These are phyloP conservation scores for Vigna mungo DNA, from an alignment of 306 rosid genomes.

Conservation along the genomic window DNA sequence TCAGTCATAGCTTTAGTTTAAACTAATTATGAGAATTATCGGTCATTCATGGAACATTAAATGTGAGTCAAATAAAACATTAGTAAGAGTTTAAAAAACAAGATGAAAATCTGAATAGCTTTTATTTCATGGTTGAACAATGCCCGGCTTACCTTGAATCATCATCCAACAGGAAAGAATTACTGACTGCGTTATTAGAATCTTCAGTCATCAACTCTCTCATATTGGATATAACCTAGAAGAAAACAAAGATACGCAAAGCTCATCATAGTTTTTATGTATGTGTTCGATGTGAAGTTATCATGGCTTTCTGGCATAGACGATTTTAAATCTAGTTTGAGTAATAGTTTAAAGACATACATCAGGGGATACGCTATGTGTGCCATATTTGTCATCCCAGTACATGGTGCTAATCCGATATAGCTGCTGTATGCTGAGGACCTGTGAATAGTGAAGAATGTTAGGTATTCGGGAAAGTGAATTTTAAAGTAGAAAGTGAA, in stretches of 20 bases:
- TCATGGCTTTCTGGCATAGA: conserved; percentile 33
- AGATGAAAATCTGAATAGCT: background rate
- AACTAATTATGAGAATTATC: conserved; percentile 7
- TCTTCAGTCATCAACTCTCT: conserved; percentile 73
- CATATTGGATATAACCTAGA: conserved; percentile 68
- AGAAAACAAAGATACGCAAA: conserved; percentile 36
- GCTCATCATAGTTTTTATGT: conserved; percentile 34
- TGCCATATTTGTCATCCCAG: conserved; percentile 78
- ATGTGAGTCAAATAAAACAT: background rate
- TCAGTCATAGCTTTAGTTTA: background rate
- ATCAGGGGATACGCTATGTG: conserved; percentile 68
- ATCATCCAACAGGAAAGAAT: conserved; percentile 70
- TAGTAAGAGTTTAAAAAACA: background rate
- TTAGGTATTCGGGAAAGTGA: conserved; percentile 35
- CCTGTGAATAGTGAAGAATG: conserved; percentile 56
- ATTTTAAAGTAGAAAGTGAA: conserved; percentile 3
- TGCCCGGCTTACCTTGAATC: conserved; percentile 59
- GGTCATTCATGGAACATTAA: background rate
- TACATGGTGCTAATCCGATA: conserved; percentile 99
- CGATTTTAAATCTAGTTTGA: conserved; percentile 45
- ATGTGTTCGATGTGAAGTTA: conserved; percentile 8
- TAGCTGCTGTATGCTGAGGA: conserved; percentile 92
- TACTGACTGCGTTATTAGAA: conserved; percentile 69
- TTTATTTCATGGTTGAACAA: conserved; percentile 27
- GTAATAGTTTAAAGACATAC: conserved; percentile 64